A percentile compares a stretch with the other conserved stretches of the same genome.
These are phyloP conservation scores for Annulohypoxylon moriforme DNA, from an alignment of 495 filamentous ascomycete species.

Conservation along the genomic window DNA sequence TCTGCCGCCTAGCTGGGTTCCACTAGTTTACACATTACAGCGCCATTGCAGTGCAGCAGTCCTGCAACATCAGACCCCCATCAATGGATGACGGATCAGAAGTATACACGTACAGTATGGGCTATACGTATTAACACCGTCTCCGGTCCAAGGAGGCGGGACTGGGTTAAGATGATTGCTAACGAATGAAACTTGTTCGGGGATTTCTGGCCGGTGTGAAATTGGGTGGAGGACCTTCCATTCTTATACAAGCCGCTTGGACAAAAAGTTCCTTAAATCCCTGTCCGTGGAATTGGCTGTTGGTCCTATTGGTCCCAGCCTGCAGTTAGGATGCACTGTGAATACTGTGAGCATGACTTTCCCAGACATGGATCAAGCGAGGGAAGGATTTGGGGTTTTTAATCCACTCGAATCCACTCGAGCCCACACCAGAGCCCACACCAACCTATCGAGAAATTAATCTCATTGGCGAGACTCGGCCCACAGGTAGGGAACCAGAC, in stretches of 20 bases:
- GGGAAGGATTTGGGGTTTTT: constrained; percentile 19
- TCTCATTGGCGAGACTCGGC: constrained; percentile 34
- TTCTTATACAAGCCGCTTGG: constrained; percentile 44
- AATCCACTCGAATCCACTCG: constrained; percentile 18
- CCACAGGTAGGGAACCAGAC: constrained; percentile 47
- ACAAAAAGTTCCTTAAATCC: constrained; percentile 38
- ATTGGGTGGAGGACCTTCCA: constrained; percentile 43
- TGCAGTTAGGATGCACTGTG: constrained; percentile 21
- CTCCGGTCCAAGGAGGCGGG: constrained; percentile 42
- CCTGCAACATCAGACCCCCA: constrained; percentile 15
- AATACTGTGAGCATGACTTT: constrained; percentile 30
- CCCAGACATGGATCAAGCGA: constrained; percentile 21
- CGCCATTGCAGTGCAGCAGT: constrained; percentile 9
- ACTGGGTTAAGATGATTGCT: constrained; percentile 26
- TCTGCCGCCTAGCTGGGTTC: constrained; percentile 20
- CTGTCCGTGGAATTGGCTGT: constrained; percentile 13
- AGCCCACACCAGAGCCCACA: background rate
- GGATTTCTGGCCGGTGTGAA: constrained; percentile 40
- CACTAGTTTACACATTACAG: constrained; percentile 29
- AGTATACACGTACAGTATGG: constrained; percentile 28
- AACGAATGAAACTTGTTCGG: constrained; percentile 35
- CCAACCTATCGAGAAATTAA: background rate
- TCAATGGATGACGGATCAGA: background rate
- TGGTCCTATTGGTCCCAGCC: constrained; percentile 6
- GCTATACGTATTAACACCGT: constrained; percentile 3